Conservation (phyloP, 345 rosid species). For the Eutrema japonicum region DNA sequence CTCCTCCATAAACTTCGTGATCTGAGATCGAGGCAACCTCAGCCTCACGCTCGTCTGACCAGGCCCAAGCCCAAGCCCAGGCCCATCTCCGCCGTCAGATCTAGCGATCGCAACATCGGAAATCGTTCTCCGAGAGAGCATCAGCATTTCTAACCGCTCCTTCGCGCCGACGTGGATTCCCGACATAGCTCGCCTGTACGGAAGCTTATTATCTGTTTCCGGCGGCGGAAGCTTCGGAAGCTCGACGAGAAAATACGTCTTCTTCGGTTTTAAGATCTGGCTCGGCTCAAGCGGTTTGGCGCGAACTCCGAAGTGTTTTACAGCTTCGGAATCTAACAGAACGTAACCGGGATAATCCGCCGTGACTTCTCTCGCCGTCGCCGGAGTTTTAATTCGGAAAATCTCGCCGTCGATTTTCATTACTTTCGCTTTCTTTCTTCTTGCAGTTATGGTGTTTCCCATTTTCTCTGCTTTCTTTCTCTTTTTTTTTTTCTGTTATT, state of each 20-base stretch:
- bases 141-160: constrained; percentile 82
- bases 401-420: constrained; percentile 91
- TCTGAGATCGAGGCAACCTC: constrained; percentile 70
- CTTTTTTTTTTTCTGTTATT: neutral
- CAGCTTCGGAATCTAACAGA: constrained; percentile 74
- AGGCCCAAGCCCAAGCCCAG: constrained; percentile 33
- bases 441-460: constrained; percentile 74
- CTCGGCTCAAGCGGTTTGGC: constrained; percentile 75
- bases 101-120: constrained; percentile 60
- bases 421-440: constrained; percentile 62
- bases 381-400: constrained; percentile 68
- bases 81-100: constrained; percentile 31
- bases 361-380: constrained; percentile 59
- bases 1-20: constrained; percentile 70
- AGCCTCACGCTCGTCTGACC: constrained; percentile 60
- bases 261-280: constrained; percentile 60
- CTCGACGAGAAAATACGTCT: constrained; percentile 78
- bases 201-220: constrained; percentile 39
- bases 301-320: constrained; percentile 73
- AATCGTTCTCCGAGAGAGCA: constrained; percentile 73
- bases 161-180: constrained; percentile 80
- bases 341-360: constrained; percentile 80
- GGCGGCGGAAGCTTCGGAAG: constrained; percentile 58
- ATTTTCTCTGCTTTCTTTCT: constrained; percentile 38
- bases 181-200: constrained; percentile 72